Percentiles rank a stretch among this genome's conserved stretches.
These are phyloP conservation scores for Globisporangium solare DNA, from an alignment of 352 stramenopile species.

Conservation along the genomic window DNA sequence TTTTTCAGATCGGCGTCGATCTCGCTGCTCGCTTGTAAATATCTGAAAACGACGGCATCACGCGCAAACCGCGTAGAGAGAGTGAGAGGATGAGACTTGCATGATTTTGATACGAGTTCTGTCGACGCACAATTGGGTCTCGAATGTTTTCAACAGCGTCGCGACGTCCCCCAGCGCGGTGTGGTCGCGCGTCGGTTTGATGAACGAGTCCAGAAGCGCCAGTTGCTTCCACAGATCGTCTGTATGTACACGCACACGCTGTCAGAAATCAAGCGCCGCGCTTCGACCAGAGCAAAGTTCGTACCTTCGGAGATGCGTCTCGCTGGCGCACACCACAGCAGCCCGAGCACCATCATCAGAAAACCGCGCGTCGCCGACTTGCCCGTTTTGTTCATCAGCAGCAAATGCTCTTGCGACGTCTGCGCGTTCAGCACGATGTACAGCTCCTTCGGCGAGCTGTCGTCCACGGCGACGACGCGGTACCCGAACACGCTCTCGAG, in stretches of 20 bases:
- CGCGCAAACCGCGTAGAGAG: too few relatives aligned
- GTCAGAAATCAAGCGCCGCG: not conserved
- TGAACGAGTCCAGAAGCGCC: slow-evolving; percentile 47
- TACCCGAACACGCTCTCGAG: slow-evolving; percentile 78
- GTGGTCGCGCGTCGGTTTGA: slow-evolving; percentile 60
- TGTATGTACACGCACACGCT: slow-evolving; percentile 8
- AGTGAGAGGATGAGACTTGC: too few relatives aligned
- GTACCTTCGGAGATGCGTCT: slow-evolving; percentile 70
- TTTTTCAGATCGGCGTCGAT: slow-evolving; percentile 76
- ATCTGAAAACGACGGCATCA: slow-evolving; percentile 30
- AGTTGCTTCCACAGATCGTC: slow-evolving; percentile 81
- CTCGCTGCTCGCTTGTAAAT: slow-evolving; percentile 63
- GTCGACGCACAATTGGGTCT: slow-evolving; percentile 73
- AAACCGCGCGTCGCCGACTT: slow-evolving; percentile 55
- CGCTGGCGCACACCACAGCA: slow-evolving; percentile 72
- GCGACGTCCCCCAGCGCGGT: slow-evolving; percentile 64
- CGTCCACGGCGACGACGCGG: slow-evolving; percentile 65
- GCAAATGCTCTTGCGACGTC: slow-evolving; percentile 67
- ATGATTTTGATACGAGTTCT: too few relatives aligned
- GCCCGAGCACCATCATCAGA: slow-evolving; percentile 76
- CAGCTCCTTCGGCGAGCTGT: slow-evolving; percentile 56
- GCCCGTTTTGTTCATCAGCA: slow-evolving; percentile 71
- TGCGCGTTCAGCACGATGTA: slow-evolving; percentile 78
- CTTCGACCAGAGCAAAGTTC: not conserved
- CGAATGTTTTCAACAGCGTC: slow-evolving; percentile 73